phyloP scores from a whole-genome alignment of 257 asterid species.

The Petunia secreta region DNA sequence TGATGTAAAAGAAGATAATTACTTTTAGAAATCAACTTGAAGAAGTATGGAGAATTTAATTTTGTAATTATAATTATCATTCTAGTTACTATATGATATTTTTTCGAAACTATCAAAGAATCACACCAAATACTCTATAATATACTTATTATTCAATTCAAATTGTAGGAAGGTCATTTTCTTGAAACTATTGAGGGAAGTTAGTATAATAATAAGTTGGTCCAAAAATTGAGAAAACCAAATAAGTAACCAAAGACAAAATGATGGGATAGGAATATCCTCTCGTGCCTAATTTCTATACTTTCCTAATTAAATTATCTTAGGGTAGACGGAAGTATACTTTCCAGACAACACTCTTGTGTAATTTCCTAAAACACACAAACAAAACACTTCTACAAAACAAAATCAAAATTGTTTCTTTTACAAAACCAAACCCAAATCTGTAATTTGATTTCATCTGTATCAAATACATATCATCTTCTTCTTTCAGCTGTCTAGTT shows the following conservation, averaged over 20 bases:
- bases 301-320: background rate
- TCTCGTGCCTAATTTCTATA: background rate
- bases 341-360: background rate
- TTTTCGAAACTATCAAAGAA: too few relatives aligned
- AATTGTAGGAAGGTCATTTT: too few relatives aligned
- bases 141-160: too few relatives aligned
- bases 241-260: background rate
- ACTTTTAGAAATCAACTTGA: too few relatives aligned
- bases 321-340: background rate
- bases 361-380: background rate
- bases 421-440: background rate
- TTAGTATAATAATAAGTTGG: too few relatives aligned
- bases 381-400: background rate
- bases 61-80: too few relatives aligned
- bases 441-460: background rate
- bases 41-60: background rate
- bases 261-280: constrained; percentile 13
- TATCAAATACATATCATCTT: background rate
- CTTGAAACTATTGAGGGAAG: too few relatives aligned
- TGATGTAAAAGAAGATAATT: too few relatives aligned
- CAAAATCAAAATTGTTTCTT: background rate
- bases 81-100: too few relatives aligned
- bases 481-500: constrained; percentile 9
- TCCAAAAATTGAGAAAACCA: background rate
- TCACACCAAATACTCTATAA: too few relatives aligned